Evolutionary conservation across 1,284 basidiomycete species (phyloP).

Genomic region (Papiliotrema terrestris): DNA sequence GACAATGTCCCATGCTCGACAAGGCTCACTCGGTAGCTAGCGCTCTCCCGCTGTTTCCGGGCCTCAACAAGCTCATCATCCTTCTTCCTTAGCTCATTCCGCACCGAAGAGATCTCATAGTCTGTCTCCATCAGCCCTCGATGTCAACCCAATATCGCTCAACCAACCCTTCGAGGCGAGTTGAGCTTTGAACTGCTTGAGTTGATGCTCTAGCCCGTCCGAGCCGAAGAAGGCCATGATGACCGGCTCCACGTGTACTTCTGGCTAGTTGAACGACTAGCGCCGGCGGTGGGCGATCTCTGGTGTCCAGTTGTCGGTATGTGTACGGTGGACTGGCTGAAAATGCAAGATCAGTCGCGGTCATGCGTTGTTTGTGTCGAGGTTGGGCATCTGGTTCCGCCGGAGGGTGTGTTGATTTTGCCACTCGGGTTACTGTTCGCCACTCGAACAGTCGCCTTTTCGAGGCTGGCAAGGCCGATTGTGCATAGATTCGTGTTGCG

Average conservation of each 20-base stretch:
- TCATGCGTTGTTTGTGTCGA: too few relatives aligned
- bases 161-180: slow-evolving; percentile 39
- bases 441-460: too few relatives aligned
- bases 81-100: slow-evolving; percentile 41
- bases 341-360: too few relatives aligned
- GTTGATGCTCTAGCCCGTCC: slow-evolving; percentile 40
- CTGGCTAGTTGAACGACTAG: too few relatives aligned
- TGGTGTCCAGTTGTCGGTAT: too few relatives aligned
- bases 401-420: too few relatives aligned
- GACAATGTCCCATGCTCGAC: background rate
- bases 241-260: background rate
- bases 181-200: slow-evolving; percentile 39
- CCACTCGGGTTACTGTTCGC: too few relatives aligned
- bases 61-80: slow-evolving; percentile 26
- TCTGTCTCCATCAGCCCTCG: slow-evolving; percentile 17
- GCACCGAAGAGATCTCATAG: slow-evolving; percentile 33
- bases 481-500: too few relatives aligned
- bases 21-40: slow-evolving; percentile 35
- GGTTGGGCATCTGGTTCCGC: too few relatives aligned
- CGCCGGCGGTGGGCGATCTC: too few relatives aligned
- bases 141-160: background rate
- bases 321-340: too few relatives aligned
- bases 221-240: slow-evolving; percentile 44
- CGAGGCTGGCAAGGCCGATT: too few relatives aligned
- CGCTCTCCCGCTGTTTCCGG: slow-evolving; percentile 28